Conservation (phyloP, 768 basidiomycete species). For the Cantharellus anzutake region DNA sequence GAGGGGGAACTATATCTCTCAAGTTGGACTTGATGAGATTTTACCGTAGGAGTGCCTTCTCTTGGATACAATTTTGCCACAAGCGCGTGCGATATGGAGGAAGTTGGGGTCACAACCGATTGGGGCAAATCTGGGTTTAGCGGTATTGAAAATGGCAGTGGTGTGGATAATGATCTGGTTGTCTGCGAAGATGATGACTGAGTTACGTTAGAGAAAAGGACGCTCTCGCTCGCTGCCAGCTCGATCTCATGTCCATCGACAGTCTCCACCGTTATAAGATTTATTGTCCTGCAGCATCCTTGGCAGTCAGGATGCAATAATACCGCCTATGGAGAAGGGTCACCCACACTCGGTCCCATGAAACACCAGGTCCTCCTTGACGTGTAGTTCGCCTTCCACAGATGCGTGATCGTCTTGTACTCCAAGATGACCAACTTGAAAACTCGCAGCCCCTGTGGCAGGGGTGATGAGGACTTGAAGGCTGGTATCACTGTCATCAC, state of each 20-base stretch:
- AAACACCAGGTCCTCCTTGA: slow-evolving; percentile 44
- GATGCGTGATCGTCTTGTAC: slow-evolving; percentile 56
- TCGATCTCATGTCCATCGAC: slow-evolving; percentile 51
- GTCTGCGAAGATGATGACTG: slow-evolving; percentile 14
- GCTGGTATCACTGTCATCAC: not conserved
- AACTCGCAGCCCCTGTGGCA: slow-evolving; percentile 45
- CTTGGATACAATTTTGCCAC: slow-evolving; percentile 43
- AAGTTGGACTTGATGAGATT: slow-evolving; percentile 48
- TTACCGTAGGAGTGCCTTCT: slow-evolving; percentile 21
- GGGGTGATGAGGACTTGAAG: slow-evolving; percentile 62
- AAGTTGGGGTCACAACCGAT: slow-evolving; percentile 57
- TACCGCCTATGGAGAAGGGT: not conserved
- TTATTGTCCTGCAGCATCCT: slow-evolving; percentile 2
- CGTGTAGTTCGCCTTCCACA: slow-evolving; percentile 73
- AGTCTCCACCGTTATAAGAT: slow-evolving; percentile 25
- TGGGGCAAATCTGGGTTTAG: slow-evolving; percentile 66
- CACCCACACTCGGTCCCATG: slow-evolving; percentile 57
- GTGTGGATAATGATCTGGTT: slow-evolving; percentile 23
- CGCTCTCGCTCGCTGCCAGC: slow-evolving; percentile 35
- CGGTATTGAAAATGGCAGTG: slow-evolving; percentile 66
- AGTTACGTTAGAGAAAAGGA: slow-evolving; percentile 45
- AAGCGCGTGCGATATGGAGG: slow-evolving; percentile 50
- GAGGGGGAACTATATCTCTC: slow-evolving; percentile 49
- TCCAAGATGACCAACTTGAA: slow-evolving; percentile 74
- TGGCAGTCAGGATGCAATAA: not conserved